A percentile compares a stretch with the other conserved stretches of the same genome.
These are phyloP conservation scores for Physcomitrium patens DNA, from an alignment of 225 moss, liverwort and hornwort species.

Conservation along the genomic window DNA sequence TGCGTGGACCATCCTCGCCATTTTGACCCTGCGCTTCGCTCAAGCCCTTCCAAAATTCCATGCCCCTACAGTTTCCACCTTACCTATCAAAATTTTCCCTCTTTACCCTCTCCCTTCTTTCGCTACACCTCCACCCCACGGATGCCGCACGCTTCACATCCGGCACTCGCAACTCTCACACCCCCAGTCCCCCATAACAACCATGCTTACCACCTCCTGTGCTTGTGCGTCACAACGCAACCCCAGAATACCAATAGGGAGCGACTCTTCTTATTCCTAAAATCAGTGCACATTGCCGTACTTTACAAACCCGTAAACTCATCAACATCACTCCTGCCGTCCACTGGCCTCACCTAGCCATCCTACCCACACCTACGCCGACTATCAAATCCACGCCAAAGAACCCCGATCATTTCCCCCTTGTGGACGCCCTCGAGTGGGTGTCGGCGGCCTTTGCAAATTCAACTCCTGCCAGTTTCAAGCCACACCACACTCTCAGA, in stretches of 20 bases:
- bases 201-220: no score
- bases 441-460: conserved; percentile 84
- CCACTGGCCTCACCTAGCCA: conserved; percentile 33
- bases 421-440: conserved; percentile 82
- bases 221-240: not conserved
- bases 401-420: conserved; percentile 72
- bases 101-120: no score
- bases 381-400: conserved; percentile 70
- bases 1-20: no score
- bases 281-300: conserved; percentile 44
- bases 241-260: conserved; percentile 23
- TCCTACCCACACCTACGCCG: conserved; percentile 71
- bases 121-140: no score
- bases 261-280: conserved; percentile 40
- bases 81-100: no score
- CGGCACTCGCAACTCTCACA: no score
- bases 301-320: conserved; percentile 45
- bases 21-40: no score
- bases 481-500: not conserved
- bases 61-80: no score
- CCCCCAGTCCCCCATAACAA: no score
- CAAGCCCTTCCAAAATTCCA: no score
- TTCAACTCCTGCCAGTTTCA: conserved; percentile 68
- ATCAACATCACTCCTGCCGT: conserved; percentile 37
- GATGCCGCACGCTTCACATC: no score